Evolutionary conservation across 2,329 filamentous ascomycete genomes (phyloP), one percentile per base, ranked within the genome.

Genomic region (Botrytis cinerea): DNA sequence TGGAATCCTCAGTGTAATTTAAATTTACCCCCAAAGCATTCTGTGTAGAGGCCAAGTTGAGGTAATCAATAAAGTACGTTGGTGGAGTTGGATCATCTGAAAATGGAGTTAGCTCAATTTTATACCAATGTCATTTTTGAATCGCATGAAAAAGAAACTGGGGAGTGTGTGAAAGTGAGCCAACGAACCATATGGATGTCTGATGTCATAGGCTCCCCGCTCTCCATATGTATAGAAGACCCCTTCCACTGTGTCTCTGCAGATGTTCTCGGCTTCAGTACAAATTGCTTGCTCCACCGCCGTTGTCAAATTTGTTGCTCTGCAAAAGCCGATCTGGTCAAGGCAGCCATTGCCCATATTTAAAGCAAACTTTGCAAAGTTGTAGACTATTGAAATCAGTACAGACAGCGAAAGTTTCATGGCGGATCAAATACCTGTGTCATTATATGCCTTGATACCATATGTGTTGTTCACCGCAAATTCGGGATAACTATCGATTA

Each of bases 241-340:
- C 0, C 82, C 81, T 78, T 89, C 84, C 22, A 90, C 87, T 67
- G 86, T 88, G 76, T 88, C 86, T 66, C 86, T 82, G 78, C 87
- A 89, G 83, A 88, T 86, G 75, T 85, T 83, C 14, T 80, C 80
- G 3, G 88, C 87, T 77, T 87, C 85, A 7, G 83, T 82, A 79
- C 87, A 89, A 43, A 87, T 78, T 35, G 83, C 81, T 54, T 63
- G 64, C 28, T 77, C 76, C 8, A 51, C 57, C n/a, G 84, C 77
- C 7, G 84, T 83, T 5, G 74, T 75, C 5, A 82, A 82, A 75
- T 88, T 88, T 16, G 83, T 84, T 7, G 80, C 73, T 51, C 83
- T 82, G 78, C 88, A 89, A 71, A 81, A 81, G 0, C 81, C 81
- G 14, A 88, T 82, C 77, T 87, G 86, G 54, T 86, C 74, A 18